phyloP scores from a whole-genome alignment of 164 flowering plant species.

The Tinospora cordifolia region DNA sequence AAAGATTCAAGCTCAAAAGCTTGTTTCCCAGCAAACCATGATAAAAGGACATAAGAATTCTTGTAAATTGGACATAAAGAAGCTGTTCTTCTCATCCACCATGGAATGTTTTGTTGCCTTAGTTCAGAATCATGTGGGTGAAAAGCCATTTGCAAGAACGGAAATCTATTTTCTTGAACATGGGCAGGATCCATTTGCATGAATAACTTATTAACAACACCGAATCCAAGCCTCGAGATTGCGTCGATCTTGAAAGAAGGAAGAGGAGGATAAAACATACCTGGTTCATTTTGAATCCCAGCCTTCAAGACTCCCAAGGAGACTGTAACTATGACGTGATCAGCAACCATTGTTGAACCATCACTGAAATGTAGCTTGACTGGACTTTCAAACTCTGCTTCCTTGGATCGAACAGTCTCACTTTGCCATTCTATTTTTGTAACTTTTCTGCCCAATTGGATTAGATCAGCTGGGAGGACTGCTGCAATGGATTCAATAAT shows the following conservation, averaged over 20 bases:
- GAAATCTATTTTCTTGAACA: constrained; percentile 29
- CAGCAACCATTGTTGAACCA: constrained; percentile 57
- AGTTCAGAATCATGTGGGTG: constrained; percentile 39
- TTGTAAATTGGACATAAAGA: constrained; percentile 59
- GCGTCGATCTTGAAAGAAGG: constrained; percentile 66
- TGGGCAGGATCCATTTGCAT: constrained; percentile 33
- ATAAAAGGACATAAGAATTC: constrained; percentile 52
- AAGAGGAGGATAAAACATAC: constrained; percentile 69
- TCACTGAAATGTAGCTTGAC: constrained; percentile 70
- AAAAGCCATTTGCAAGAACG: constrained; percentile 65
- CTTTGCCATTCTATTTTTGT: constrained; percentile 60
- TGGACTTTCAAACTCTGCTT: constrained; percentile 25
- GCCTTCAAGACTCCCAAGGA: constrained; percentile 89
- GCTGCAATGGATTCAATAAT: constrained; percentile 62
- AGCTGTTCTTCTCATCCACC: constrained; percentile 90
- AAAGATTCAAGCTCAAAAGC: constrained; percentile 76
- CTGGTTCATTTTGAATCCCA: constrained; percentile 33
- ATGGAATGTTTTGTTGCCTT: constrained; percentile 50
- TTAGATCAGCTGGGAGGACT: constrained; percentile 51
- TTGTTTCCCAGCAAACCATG: constrained; percentile 95
- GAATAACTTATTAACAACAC: constrained; percentile 88
- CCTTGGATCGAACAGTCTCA: constrained; percentile 10
- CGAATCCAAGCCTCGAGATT: constrained; percentile 72
- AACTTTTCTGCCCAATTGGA: constrained; percentile 60
- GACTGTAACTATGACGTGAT: constrained; percentile 86